Conservation (phyloP, 2,329 filamentous ascomycete genomes). For the Arthrobotrys conoides region DNA sequence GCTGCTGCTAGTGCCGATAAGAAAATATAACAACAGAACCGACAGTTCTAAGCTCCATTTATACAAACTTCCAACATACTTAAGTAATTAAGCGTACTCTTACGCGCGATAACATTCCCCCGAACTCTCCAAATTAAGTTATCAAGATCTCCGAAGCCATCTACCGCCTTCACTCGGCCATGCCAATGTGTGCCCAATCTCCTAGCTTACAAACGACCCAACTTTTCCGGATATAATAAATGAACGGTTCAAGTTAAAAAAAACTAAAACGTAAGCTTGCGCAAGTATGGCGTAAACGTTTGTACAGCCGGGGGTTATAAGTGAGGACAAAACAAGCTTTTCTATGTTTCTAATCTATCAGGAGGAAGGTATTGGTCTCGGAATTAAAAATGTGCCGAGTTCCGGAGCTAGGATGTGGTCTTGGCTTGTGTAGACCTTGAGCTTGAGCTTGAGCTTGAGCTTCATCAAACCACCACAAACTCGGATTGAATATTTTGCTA, state of each 20-base stretch:
- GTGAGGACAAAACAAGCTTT: not conserved
- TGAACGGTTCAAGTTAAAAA: too few species aligned
- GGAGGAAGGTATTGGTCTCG: not conserved
- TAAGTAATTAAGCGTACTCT: not conserved
- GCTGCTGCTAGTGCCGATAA: constrained; percentile 11
- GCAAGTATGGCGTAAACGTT: constrained; percentile 18
- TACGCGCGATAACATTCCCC: constrained; percentile 5
- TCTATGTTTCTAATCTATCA: not conserved
- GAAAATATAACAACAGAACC: not conserved
- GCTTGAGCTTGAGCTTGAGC: too few species aligned
- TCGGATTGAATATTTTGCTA: too few species aligned
- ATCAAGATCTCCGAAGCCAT: constrained; percentile 7
- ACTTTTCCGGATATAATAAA: too few species aligned
- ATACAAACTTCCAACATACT: not conserved
- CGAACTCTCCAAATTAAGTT: not conserved
- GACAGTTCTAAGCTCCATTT: not conserved
- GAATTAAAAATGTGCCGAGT: constrained; percentile 7
- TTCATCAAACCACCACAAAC: too few species aligned
- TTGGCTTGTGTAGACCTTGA: too few species aligned
- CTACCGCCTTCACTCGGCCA: too few species aligned
- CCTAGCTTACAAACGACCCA: constrained; percentile 1
- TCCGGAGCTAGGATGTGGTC: not conserved
- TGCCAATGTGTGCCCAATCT: constrained; percentile 8
- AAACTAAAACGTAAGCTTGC: not conserved
- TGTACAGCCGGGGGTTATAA: not conserved